phyloP scores from a whole-genome alignment of 2,329 filamentous ascomycete genomes.

The Stemphylium beticola region DNA sequence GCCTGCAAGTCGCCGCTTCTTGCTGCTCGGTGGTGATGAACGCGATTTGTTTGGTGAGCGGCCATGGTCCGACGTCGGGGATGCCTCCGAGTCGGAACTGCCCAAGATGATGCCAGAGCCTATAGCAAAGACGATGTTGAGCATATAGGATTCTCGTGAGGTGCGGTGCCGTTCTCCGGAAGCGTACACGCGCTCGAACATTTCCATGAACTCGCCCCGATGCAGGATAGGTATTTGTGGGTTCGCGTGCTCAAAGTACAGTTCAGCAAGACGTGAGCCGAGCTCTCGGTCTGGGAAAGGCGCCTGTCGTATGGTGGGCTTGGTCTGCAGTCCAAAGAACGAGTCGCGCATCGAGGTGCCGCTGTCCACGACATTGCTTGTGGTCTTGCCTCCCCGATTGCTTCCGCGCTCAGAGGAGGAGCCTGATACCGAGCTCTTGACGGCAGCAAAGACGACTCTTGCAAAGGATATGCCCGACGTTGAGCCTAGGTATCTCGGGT shows the following conservation, averaged over 20 bases:
- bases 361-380: constrained; percentile 57
- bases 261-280: constrained; percentile 72
- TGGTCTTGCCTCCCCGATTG: constrained; percentile 62
- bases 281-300: constrained; percentile 81
- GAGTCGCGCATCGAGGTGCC: constrained; percentile 91
- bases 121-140: constrained; percentile 98
- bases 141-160: constrained; percentile 84
- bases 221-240: constrained; percentile 95
- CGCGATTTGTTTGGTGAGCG: constrained; percentile 36
- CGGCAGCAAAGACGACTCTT: constrained; percentile 89
- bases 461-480: constrained; percentile 94
- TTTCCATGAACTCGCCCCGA: constrained; percentile 83
- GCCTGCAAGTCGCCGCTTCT: constrained; percentile 51
- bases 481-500: constrained; percentile 81
- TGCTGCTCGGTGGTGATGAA: constrained; percentile 42
- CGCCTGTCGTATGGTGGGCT: constrained; percentile 83
- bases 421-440: constrained; percentile 73
- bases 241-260: constrained; percentile 97
- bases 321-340: constrained; percentile 95
- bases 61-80: constrained; percentile 39
- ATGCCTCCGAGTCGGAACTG: constrained; percentile 47
- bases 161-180: constrained; percentile 70
- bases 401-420: constrained; percentile 67
- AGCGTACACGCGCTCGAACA: constrained; percentile 82
- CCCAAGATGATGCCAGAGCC: constrained; percentile 90